Base-by-base conservation (phyloP, 805 yeast species). In the Nakazawaea laoshanensis region DNA sequence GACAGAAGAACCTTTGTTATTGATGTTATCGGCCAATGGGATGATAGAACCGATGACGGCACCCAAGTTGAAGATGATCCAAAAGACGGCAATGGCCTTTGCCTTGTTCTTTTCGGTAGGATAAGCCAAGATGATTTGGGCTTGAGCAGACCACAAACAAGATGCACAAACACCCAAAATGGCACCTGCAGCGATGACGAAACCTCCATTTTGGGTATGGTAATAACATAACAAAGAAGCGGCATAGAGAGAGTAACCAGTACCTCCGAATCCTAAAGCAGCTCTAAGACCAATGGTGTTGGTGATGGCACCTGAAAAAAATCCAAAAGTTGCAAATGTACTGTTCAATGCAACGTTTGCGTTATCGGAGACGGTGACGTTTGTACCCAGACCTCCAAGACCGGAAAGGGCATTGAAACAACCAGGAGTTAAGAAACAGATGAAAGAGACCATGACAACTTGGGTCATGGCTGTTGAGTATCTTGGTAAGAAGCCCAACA, bases 61-160 rank as follows among this genome's bases (percentile, higher is more conserved):
- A 48, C 80, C 81, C 40, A 70, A 52, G 52, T 73, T 70, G 59
- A 74, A 74, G 35, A 74, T 71, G 41, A 68, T 59, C 80, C 80
- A 74, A 49, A 73, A 74, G 12, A 64, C 52, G 61, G 69, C 67
- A 31, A 74, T 61, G 31, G 67, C 73, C 21, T 52, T 52, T 29
- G 75, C 80, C 53, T 74, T 74, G n/a, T 41, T 53, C 22, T 52
- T 45, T 51, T 74, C 80, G 14, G 68, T 49, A 2, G 79, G 71
- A 41, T 74, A 74, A n/a, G 74, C 56, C 67, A 74, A 65, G 41
- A 72, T 64, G 30, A 74, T 65, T 18, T 70, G 54, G 32, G 75
- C 74, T 47, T 71, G 77, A 21, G 77, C 76, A 19, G 76, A 67
- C 80, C 80, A 74, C 32, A 72, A 56, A 29, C 61, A 49, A 24